Conservation (phyloP, 805 yeast genomes). For the Candida quercuum region DNA sequence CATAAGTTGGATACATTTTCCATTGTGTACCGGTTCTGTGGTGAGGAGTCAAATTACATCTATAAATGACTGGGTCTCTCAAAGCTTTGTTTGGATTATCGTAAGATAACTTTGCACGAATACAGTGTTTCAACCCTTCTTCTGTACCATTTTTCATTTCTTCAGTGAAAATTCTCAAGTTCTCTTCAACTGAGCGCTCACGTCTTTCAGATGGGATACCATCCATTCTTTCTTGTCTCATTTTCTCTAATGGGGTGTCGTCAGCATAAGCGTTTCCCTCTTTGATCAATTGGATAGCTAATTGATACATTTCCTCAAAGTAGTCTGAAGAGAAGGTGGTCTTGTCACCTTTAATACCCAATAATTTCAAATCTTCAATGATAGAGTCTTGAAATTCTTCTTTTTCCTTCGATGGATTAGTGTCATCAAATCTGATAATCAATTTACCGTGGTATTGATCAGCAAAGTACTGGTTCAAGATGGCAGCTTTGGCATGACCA, state of each 20-base stretch:
- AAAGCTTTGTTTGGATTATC: constrained; percentile 88
- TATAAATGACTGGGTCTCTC: constrained; percentile 97
- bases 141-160: constrained; percentile 95
- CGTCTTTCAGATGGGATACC: constrained; percentile 92
- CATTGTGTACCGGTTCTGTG: constrained; percentile 91
- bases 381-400: constrained; percentile 92
- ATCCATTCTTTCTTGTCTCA: constrained; percentile 99
- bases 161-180: constrained; percentile 74
- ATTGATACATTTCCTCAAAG: constrained; percentile 85
- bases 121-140: constrained; percentile 84
- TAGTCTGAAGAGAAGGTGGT: constrained; percentile 91
- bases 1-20: constrained; percentile 98
- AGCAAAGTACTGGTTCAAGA: constrained; percentile 94
- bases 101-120: constrained; percentile 95
- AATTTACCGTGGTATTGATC: constrained; percentile 93
- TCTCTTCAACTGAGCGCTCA: constrained; percentile 90
- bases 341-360: constrained; percentile 90
- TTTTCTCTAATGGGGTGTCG: constrained; percentile 87
- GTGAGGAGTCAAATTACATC: constrained; percentile 96
- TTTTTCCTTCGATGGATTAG: constrained; percentile 96
- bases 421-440: constrained; percentile 95
- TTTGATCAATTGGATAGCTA: constrained; percentile 80
- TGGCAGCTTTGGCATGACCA: constrained; percentile 99
- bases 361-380: constrained; percentile 81
- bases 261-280: constrained; percentile 97